Evolutionary conservation across 306 rosid genomes (phyloP).

Genomic region (Fragaria nilgerrensis): DNA sequence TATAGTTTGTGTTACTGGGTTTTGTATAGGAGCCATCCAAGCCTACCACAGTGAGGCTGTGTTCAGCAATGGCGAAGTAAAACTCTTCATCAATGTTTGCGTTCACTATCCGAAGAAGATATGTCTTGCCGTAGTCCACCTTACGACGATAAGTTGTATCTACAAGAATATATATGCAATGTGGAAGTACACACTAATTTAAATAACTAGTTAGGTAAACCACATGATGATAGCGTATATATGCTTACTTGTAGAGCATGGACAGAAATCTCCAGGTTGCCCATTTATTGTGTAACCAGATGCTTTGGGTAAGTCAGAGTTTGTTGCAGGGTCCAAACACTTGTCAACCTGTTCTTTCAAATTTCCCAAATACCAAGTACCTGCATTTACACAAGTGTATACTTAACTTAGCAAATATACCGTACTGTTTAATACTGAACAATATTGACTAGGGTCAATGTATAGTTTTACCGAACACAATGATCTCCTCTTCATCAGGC

Average conservation of each 20-base stretch:
- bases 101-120: constrained; percentile 28
- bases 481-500: constrained; percentile 9
- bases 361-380: constrained; percentile 4
- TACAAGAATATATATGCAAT: neutral
- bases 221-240: neutral
- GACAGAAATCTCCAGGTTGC: neutral
- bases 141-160: neutral
- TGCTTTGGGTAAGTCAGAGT: neutral
- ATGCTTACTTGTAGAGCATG: constrained; percentile 9
- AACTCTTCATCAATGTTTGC: constrained; percentile 26
- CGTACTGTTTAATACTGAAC: neutral
- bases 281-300: constrained; percentile 7
- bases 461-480: constrained; percentile 6
- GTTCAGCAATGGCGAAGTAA: constrained; percentile 24
- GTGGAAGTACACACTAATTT: neutral
- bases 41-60: constrained; percentile 19
- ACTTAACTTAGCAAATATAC: neutral
- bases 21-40: constrained; percentile 22
- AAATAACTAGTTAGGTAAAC: neutral
- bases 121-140: constrained; percentile 24
- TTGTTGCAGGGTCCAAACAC: neutral
- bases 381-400: neutral
- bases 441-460: neutral
- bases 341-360: neutral
- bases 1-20: neutral